Conservation (phyloP, 2,329 filamentous ascomycete genomes). For the Monosporascus cannonballus region DNA sequence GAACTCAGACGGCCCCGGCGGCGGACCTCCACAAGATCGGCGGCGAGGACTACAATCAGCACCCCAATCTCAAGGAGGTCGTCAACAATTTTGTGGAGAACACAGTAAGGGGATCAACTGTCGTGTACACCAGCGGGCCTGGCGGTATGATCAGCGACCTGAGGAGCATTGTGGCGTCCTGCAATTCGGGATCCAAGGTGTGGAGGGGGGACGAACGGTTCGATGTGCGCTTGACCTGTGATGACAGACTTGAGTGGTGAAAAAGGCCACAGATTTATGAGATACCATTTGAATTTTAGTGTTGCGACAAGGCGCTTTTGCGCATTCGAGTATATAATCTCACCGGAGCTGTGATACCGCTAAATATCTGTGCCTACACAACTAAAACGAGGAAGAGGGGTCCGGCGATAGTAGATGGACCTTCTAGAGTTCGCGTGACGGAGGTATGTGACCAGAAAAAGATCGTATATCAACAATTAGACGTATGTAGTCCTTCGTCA, state of each 20-base stretch:
- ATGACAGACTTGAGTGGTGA: constrained; percentile 53
- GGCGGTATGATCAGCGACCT: constrained; percentile 54
- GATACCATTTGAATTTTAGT: background rate
- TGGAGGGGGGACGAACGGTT: constrained; percentile 52
- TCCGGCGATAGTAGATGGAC: no score
- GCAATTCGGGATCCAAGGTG: constrained; percentile 46
- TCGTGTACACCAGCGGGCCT: constrained; percentile 56
- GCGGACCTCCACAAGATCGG: constrained; percentile 25
- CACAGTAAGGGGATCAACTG: constrained; percentile 42
- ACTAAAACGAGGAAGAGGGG: no score
- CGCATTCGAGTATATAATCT: no score
- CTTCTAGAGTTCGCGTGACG: no score
- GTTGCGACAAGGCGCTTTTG: no score
- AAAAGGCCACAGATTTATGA: background rate
- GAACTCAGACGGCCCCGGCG: constrained; percentile 20
- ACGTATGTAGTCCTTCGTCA: no score
- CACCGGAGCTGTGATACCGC: no score
- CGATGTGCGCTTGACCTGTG: constrained; percentile 51
- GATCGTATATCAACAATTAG: no score
- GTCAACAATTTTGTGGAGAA: constrained; percentile 42
- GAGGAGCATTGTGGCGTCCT: constrained; percentile 44
- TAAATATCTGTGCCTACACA: no score
- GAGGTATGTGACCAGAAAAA: no score
- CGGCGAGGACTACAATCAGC: constrained; percentile 24
- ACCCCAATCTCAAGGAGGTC: constrained; percentile 40